Conservation (phyloP, 345 rosid species). For the Aquilaria yunnanensis region DNA sequence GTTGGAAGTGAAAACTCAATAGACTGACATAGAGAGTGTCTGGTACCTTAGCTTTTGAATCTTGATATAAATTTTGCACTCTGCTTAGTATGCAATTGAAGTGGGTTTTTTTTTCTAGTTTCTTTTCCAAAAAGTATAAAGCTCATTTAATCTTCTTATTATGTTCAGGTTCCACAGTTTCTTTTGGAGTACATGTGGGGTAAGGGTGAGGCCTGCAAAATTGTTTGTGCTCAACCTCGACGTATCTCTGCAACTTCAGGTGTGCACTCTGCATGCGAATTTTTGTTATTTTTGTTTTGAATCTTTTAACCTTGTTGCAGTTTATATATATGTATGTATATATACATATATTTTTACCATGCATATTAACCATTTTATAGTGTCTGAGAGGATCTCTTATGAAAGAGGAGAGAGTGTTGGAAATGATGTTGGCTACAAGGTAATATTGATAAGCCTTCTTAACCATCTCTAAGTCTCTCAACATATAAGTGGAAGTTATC, state of each 20-base stretch:
- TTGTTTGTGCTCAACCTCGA: conserved; percentile 96
- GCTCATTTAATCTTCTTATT: conserved; percentile 2
- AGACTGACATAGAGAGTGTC: too few relatives aligned
- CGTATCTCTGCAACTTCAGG: conserved; percentile 97
- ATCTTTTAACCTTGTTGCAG: conserved; percentile 8
- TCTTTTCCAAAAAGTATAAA: neutral
- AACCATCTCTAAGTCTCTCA: too few relatives aligned
- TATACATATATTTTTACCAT: conserved; percentile 1
- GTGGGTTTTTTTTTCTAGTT: too few relatives aligned
- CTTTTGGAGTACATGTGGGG: conserved; percentile 80
- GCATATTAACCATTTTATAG: conserved; percentile 26
- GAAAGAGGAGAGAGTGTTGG: conserved; percentile 88
- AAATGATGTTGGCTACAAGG: conserved; percentile 90
- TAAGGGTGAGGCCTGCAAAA: conserved; percentile 71
- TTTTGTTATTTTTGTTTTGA: conserved; percentile 6
- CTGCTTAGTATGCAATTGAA: too few relatives aligned
- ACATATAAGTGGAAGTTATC: too few relatives aligned
- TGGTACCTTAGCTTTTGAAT: too few relatives aligned
- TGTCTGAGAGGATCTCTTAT: conserved; percentile 83
- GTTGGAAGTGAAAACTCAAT: too few relatives aligned
- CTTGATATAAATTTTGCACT: too few relatives aligned
- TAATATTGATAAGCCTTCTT: conserved; percentile 15
- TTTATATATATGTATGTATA: neutral
- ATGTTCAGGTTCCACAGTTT: conserved; percentile 81
- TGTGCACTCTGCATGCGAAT: conserved; percentile 16